Conservation (phyloP, 768 basidiomycete species). For the Mycena rosella region DNA sequence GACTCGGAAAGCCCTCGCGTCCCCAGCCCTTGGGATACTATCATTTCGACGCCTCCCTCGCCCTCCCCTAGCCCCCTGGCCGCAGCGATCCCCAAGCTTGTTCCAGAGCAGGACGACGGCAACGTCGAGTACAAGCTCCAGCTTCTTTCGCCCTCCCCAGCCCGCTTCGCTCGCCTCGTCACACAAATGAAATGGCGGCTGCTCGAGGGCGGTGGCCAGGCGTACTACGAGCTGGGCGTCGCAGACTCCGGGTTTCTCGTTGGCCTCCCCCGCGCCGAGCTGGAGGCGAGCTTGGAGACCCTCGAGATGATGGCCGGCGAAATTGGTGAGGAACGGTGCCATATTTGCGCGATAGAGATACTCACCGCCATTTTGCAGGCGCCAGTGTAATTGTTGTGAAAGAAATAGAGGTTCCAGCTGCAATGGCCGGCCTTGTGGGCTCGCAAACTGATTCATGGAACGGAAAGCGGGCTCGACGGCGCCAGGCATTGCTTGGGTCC, state of each 20-base stretch:
- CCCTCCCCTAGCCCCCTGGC: constrained; percentile 51
- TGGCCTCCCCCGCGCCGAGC: constrained; percentile 78
- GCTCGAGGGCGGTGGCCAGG: constrained; percentile 85
- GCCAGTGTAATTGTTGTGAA: constrained; percentile 93
- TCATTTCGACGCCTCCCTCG: constrained; percentile 70
- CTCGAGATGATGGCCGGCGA: constrained; percentile 95
- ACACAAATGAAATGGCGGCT: constrained; percentile 98
- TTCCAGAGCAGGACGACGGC: constrained; percentile 86
- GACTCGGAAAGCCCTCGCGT: constrained; percentile 85
- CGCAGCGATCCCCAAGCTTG: constrained; percentile 69
- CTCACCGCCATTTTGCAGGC: not conserved
- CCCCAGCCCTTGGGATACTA: constrained; percentile 85
- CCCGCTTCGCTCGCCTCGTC: constrained; percentile 85
- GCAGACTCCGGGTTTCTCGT: constrained; percentile 91
- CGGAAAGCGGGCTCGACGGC: constrained; percentile 51
- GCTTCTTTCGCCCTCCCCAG: constrained; percentile 80
- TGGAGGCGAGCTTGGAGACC: constrained; percentile 87
- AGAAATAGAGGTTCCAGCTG: constrained; percentile 83
- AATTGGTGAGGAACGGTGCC: constrained; percentile 63
- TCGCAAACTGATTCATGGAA: constrained; percentile 54
- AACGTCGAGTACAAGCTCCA: constrained; percentile 97
- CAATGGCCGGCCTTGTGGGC: constrained; percentile 56
- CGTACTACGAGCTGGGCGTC: constrained; percentile 87
- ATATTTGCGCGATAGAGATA: not conserved
- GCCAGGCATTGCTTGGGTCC: constrained; percentile 40